These are phyloP conservation scores for Atkinsonella texensis DNA, from an alignment of 2,329 filamentous ascomycete genomes.

Conservation along the genomic window DNA sequence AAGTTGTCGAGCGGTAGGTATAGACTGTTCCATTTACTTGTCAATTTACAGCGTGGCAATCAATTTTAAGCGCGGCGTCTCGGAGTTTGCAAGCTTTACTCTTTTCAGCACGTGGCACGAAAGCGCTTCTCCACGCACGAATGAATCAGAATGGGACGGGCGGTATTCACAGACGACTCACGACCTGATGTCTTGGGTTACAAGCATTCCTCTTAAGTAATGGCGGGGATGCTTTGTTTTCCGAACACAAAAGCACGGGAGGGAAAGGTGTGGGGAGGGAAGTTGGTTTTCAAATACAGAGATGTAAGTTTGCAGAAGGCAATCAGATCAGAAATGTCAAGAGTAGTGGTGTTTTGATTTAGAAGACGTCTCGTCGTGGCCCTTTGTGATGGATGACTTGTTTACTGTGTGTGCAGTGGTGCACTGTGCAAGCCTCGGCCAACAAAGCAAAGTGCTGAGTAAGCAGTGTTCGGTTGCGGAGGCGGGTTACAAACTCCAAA, in stretches of 20 bases:
- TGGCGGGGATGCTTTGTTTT: neutral
- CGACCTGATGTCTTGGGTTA: constrained; percentile 9
- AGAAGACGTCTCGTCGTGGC: neutral
- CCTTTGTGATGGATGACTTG: too few relatives aligned
- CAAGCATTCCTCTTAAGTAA: neutral
- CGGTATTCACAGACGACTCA: constrained; percentile 11
- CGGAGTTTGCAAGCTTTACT: constrained; percentile 25
- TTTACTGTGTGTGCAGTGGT: too few relatives aligned
- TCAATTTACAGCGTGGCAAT: constrained; percentile 18
- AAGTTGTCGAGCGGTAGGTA: constrained; percentile 33
- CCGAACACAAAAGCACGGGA: neutral
- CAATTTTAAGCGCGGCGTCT: constrained; percentile 38
- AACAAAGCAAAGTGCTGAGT: constrained; percentile 3
- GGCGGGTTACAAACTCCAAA: constrained; percentile 9
- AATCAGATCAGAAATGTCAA: neutral
- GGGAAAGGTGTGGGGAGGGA: neutral
- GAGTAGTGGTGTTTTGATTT: neutral
- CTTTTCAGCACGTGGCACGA: constrained; percentile 35
- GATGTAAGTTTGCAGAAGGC: neutral
- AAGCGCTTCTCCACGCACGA: constrained; percentile 33
- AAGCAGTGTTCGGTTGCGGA: constrained; percentile 1
- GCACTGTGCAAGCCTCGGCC: neutral
- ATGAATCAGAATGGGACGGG: constrained; percentile 22
- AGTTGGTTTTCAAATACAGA: neutral
- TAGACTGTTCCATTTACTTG: constrained; percentile 29